These are phyloP conservation scores for Tricholoma matsutake DNA, from an alignment of 768 basidiomycete species.

Conservation along the genomic window DNA sequence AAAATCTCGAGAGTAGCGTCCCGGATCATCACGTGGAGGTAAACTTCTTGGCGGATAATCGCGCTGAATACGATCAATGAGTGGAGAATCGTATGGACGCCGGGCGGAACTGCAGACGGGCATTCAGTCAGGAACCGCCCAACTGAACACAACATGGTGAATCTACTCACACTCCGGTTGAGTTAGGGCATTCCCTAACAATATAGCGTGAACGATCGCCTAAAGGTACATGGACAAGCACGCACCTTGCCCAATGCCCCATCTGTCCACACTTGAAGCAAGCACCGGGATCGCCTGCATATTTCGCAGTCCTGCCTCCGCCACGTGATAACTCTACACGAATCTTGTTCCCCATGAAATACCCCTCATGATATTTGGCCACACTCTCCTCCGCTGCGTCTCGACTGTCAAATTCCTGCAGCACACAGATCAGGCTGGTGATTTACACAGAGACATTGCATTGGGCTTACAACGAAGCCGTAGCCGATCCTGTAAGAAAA, in stretches of 20 bases:
- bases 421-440: constrained; percentile 5
- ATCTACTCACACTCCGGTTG: constrained; percentile 47
- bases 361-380: constrained; percentile 84
- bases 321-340: constrained; percentile 85
- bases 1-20: constrained; percentile 48
- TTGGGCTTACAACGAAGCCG: constrained; percentile 76
- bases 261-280: constrained; percentile 85
- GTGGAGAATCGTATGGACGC: constrained; percentile 46
- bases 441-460: background rate
- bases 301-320: constrained; percentile 77
- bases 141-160: background rate
- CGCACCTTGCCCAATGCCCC: constrained; percentile 89
- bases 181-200: constrained; percentile 69
- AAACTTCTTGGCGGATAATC: constrained; percentile 48
- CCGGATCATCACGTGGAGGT: constrained; percentile 54
- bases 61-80: constrained; percentile 59
- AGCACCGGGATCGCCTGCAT: constrained; percentile 80
- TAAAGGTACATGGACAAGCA: constrained; percentile 5
- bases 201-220: background rate
- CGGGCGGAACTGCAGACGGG: constrained; percentile 30
- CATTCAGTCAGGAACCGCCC: background rate
- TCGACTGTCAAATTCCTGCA: constrained; percentile 77
- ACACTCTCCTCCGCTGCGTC: constrained; percentile 87
- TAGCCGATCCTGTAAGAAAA: constrained; percentile 64
- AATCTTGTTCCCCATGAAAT: constrained; percentile 91